Base-by-base conservation (phyloP, 1,284 basidiomycete genomes). In the Trichosporon ovoides region DNA sequence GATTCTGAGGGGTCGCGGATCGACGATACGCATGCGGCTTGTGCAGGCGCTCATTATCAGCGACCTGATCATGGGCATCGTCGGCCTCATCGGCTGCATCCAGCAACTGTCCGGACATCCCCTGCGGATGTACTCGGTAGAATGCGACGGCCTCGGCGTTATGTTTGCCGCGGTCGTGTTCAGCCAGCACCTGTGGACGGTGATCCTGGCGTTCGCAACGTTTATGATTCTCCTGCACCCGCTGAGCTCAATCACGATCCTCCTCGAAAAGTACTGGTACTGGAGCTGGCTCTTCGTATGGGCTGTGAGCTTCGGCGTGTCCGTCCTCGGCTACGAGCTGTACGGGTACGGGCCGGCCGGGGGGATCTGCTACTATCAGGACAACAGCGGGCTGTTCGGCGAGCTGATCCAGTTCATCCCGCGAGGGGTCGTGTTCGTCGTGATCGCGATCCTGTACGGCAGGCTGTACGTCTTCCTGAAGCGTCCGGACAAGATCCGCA, bases 151-250 rank as follows among this genome's bases (percentile, higher is more conserved):
- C 1, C 62, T 76, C 13, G 77, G 77, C 5, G 65, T 75, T 22
- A 58, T 72, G 18, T 56, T 78, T 14, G 66, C 69, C 3, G 63
- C 71, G 10, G 55, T 74, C 13, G 50, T 79, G 3, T 57, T 51
- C 16, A 38, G 59, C 67, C 76, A 79, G 65, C 77, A 79, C 54
- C 55, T 77, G 16, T 78, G 77, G 75, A 79, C 77, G 7, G 61
- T 78, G 11, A 51, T 64, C 6, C 64, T 79, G 2, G 76, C 76
- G 7, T 59, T 74, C 20, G 68, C 71, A 9, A 79, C 77, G 0
- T 78, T 73, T 57, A 68, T 79, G 66, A 78, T 79, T 58, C 68
- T 79, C 35, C 72, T 75, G 33, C 67, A 76, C 52, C 77, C 77
- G 2, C 62, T 79, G 16, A 69, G 72, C 55, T 22, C 37, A 18